phyloP scores from a whole-genome alignment of 441 rosid species.

The Brassica balearica region DNA sequence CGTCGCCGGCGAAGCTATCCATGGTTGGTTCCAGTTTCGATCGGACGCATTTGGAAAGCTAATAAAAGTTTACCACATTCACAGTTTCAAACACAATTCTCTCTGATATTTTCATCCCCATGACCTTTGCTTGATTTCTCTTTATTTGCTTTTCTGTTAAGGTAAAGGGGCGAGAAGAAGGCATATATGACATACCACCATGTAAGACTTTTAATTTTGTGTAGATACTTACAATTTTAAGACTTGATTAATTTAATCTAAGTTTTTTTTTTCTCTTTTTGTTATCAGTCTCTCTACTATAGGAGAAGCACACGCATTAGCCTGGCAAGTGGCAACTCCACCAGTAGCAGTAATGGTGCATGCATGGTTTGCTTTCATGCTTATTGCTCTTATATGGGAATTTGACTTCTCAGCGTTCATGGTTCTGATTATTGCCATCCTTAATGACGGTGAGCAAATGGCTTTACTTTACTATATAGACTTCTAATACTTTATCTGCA shows the following conservation, averaged over 20 bases:
- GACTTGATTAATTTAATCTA: not conserved
- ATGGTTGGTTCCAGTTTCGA: not conserved
- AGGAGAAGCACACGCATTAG: not conserved
- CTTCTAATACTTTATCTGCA: not conserved
- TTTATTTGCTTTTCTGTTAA: not conserved
- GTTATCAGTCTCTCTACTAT: not conserved
- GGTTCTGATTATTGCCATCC: conserved; percentile 93
- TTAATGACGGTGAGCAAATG: conserved; percentile 76
- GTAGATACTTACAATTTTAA: not conserved
- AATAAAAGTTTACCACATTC: not conserved
- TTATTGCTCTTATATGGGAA: conserved; percentile 87
- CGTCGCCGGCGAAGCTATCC: not conserved
- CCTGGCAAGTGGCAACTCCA: not conserved
- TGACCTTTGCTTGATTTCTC: not conserved
- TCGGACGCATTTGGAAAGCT: not conserved
- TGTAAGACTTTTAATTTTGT: not conserved
- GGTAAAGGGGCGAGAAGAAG: not conserved
- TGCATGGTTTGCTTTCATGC: conserved; percentile 70
- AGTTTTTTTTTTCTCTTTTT: too few relatives aligned
- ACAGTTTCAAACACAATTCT: not conserved
- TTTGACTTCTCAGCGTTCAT: conserved; percentile 91
- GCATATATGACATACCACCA: not conserved
- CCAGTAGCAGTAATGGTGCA: too few relatives aligned
- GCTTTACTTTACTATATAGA: not conserved
- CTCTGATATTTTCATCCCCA: not conserved